phyloP scores from a whole-genome alignment of 2,329 filamentous ascomycete genomes.

The Akanthomyces uredinophilus region DNA sequence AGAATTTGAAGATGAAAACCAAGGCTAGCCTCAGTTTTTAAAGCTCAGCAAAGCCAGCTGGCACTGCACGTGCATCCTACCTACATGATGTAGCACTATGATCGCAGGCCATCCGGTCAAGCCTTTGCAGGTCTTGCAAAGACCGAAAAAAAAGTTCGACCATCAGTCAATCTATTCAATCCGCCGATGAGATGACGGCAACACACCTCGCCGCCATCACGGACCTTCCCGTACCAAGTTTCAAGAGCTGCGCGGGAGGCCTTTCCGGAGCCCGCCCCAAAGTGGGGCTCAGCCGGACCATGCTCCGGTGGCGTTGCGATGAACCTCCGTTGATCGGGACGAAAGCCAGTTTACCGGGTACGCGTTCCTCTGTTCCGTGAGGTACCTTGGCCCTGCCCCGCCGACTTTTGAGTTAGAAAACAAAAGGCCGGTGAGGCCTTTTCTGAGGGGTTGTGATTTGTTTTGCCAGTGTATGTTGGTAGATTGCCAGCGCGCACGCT shows the following conservation, averaged over 20 bases:
- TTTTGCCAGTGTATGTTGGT: neutral
- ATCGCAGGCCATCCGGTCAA: too few species aligned
- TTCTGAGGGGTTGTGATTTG: neutral
- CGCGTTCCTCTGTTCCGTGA: neutral
- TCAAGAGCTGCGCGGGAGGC: neutral
- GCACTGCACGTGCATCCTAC: too few species aligned
- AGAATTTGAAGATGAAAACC: too few species aligned
- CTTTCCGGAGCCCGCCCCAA: neutral
- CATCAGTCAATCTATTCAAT: neutral
- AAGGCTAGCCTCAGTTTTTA: too few species aligned
- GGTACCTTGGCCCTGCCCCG: neutral
- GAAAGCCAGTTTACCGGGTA: neutral
- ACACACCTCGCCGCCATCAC: neutral
- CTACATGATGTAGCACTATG: too few species aligned
- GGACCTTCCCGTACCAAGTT: neutral
- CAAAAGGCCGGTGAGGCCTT: neutral
- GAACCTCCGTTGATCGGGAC: constrained; percentile 6
- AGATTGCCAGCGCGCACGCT: neutral
- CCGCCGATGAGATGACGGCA: too few species aligned
- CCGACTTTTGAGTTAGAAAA: too few species aligned
- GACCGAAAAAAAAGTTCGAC: too few species aligned
- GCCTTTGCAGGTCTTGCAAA: too few species aligned
- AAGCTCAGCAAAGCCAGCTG: too few species aligned
- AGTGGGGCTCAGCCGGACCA: constrained; percentile 9
- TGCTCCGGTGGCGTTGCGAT: constrained; percentile 1